Evolutionary conservation across 176 grass and related monocot species (phyloP), one percentile per base, ranked within the genome.

Genomic region (Rhynchospora tenuis): DNA sequence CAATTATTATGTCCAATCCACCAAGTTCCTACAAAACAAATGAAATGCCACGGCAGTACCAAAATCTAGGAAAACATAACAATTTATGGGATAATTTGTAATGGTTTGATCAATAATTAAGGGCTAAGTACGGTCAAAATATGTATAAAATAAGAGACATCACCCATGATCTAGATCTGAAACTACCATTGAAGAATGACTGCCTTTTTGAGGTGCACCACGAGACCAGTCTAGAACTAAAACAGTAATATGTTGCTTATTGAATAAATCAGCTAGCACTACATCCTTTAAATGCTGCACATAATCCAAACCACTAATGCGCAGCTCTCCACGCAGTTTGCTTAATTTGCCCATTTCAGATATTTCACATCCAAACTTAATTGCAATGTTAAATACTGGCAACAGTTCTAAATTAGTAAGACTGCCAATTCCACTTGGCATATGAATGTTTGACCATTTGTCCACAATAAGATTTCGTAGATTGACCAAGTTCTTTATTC

Each of bases 401-500:
- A 91, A 79, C 9, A 20, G 88, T 10, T 79, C 81, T 8, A 91
- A 43, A 19, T 85, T 81, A 23, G 67, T 38, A 1, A 87, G 54
- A 16, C 14, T 29, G 28, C 64, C 29, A 14, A 90, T 84, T 0
- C 65, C 88, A 3, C 19, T 28, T 22, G 83, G 76, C 29, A 89
- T 74, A 29, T 38, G 48, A 19, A 79, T 52, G 27, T 78, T 78
- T 28, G 46, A 27, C 47, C 52, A 23, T 4, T 57, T 27, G 12
- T 15, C 11, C 22, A 78, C 4, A 6, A 54, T 78, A 27, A 78
- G 73, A 78, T 78, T n/a, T 28, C 1, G 73, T 15, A 78, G 73
- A 57, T 78, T 78, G 1, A 78, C 47, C 73, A 78, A 57, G 14
- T 78, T 31, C 7, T 12, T 78, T 17, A 78, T 23, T 54, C 73